phyloP scores from a whole-genome alignment of 2,329 filamentous ascomycete genomes.

The Alternaria sp. region DNA sequence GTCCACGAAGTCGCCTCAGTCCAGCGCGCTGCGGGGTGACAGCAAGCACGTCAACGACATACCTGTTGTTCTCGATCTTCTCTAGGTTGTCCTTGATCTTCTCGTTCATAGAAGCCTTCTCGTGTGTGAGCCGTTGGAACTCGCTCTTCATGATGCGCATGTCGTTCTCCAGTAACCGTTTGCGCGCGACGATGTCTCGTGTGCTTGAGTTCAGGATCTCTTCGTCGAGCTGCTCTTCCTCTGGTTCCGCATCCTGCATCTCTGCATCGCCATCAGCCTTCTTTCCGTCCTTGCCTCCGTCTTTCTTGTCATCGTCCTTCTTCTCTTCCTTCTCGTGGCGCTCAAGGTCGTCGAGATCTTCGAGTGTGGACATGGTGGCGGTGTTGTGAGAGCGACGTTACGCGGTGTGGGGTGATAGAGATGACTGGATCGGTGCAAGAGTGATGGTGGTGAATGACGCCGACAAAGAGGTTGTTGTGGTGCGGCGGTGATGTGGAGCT shows the following conservation, averaged over 20 bases:
- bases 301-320: constrained; percentile 60
- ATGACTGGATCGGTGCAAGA: not conserved
- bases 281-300: constrained; percentile 62
- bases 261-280: constrained; percentile 77
- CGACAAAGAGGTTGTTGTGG: constrained; percentile 9
- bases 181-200: constrained; percentile 90
- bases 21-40: constrained; percentile 4
- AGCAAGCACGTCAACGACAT: constrained; percentile 36
- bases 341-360: constrained; percentile 90
- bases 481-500: constrained; percentile 29
- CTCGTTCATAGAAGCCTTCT: constrained; percentile 94
- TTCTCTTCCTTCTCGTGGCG: constrained; percentile 77
- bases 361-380: constrained; percentile 79
- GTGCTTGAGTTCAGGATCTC: constrained; percentile 94
- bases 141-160: constrained; percentile 99
- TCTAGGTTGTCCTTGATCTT: constrained; percentile 99
- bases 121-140: constrained; percentile 89
- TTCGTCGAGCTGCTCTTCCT: constrained; percentile 80
- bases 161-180: constrained; percentile 94
- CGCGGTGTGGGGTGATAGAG: not conserved
- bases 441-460: constrained; percentile 6
- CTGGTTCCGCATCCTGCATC: constrained; percentile 80
- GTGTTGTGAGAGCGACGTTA: constrained; percentile 18
- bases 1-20: not conserved
- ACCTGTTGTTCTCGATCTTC: constrained; percentile 99